Conservation (phyloP, 1,139 yeast genomes). For the Hanseniaspora gamundiae region DNA sequence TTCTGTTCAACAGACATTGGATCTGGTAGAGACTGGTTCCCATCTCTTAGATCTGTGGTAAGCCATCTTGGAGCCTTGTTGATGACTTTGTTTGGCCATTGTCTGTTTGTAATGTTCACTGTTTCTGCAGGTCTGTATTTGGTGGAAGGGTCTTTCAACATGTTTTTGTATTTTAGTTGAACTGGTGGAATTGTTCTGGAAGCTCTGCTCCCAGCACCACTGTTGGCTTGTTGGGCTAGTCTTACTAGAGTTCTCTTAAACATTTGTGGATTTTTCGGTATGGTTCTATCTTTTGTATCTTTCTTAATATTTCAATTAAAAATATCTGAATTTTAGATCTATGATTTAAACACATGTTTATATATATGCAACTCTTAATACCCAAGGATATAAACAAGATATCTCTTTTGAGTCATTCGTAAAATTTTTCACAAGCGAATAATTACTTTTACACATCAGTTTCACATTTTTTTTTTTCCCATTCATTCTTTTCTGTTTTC, state of each 20-base stretch:
- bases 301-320: no score
- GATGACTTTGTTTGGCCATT: constrained; percentile 75
- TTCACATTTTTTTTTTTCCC: no score
- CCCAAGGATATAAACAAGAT: no score
- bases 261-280: background rate
- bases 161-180: constrained; percentile 27
- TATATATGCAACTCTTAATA: no score
- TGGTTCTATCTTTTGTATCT: background rate
- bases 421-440: no score
- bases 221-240: constrained; percentile 6
- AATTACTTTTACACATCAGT: no score
- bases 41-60: constrained; percentile 91
- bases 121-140: constrained; percentile 67
- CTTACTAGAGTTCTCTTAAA: constrained; percentile 10
- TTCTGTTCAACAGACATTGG: constrained; percentile 91
- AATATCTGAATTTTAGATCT: no score
- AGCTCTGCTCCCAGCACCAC: constrained; percentile 9
- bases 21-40: constrained; percentile 94
- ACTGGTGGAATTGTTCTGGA: constrained; percentile 22
- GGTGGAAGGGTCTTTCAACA: constrained; percentile 62
- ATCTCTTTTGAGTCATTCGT: no score
- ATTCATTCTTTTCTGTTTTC: no score
- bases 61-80: constrained; percentile 90
- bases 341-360: no score
- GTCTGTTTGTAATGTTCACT: constrained; percentile 58